phyloP scores from a whole-genome alignment of 495 filamentous ascomycete genomes.

The Saxispiralis lemnorum region DNA sequence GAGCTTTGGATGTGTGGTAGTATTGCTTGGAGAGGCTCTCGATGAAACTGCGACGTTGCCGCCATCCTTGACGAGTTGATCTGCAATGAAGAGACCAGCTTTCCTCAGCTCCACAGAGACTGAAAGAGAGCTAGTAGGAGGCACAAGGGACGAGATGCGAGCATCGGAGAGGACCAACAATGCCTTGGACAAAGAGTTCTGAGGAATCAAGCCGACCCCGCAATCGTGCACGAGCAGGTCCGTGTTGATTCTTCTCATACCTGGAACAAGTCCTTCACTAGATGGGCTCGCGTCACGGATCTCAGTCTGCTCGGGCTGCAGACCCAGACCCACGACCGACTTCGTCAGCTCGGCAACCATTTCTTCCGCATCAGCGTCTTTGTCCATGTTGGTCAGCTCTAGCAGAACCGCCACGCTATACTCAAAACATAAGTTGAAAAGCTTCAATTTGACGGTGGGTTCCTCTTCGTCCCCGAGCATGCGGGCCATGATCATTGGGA shows the following conservation, averaged over 20 bases:
- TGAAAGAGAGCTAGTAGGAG: conserved; percentile 40
- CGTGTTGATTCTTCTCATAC: conserved; percentile 40
- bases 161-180: conserved; percentile 63
- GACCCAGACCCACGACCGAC: conserved; percentile 46
- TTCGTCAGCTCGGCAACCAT: conserved; percentile 56
- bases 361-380: conserved; percentile 53
- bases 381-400: conserved; percentile 51
- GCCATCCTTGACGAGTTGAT: conserved; percentile 43
- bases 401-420: conserved; percentile 71
- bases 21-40: conserved; percentile 15
- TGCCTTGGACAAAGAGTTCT: conserved; percentile 52
- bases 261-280: conserved; percentile 15
- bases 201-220: conserved; percentile 70
- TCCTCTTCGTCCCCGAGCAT: conserved; percentile 90
- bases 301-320: conserved; percentile 1
- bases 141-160: conserved; percentile 42
- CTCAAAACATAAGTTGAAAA: conserved; percentile 64
- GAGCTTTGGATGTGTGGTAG: conserved; percentile 35
- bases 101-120: conserved; percentile 53
- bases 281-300: conserved; percentile 9
- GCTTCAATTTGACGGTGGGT: conserved; percentile 68
- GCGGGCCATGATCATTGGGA: conserved; percentile 56
- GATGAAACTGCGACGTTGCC: conserved; percentile 1
- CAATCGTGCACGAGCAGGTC: conserved; percentile 63
- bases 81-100: conserved; percentile 65